These are phyloP conservation scores for Globisporangium barbulae DNA, from an alignment of 352 stramenopile genomes.

Conservation along the genomic window DNA sequence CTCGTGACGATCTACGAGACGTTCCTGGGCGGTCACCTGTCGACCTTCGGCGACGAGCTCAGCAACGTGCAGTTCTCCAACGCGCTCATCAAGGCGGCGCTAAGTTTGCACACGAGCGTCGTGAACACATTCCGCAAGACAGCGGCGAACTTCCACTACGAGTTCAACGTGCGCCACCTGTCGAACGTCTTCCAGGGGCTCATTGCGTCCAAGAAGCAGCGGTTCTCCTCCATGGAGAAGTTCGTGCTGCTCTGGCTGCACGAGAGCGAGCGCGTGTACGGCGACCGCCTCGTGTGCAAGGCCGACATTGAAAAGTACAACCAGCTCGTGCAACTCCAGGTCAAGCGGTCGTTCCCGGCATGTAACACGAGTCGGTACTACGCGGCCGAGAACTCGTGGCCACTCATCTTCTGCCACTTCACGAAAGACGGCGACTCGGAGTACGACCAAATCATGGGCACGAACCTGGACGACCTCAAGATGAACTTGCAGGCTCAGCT, in stretches of 20 bases:
- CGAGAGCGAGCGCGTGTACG: slow-evolving; percentile 95
- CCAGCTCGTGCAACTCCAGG: slow-evolving; percentile 90
- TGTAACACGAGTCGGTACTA: slow-evolving; percentile 93
- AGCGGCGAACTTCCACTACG: slow-evolving; percentile 96
- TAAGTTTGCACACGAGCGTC: slow-evolving; percentile 91
- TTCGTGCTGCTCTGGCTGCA: slow-evolving; percentile 95
- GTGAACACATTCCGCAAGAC: slow-evolving; percentile 93
- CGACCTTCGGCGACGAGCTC: slow-evolving; percentile 87
- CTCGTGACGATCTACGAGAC: slow-evolving; percentile 97
- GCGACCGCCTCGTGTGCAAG: slow-evolving; percentile 91
- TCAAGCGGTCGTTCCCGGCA: slow-evolving; percentile 92
- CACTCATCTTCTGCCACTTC: slow-evolving; percentile 96
- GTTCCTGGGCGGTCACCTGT: slow-evolving; percentile 93
- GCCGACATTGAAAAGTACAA: slow-evolving; percentile 94
- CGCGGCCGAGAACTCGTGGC: slow-evolving; percentile 93
- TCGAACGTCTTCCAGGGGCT: slow-evolving; percentile 96
- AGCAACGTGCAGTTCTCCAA: slow-evolving; percentile 85
- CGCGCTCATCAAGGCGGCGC: slow-evolving; percentile 91
- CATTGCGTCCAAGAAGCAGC: slow-evolving; percentile 90
- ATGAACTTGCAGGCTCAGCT: slow-evolving; percentile 88
- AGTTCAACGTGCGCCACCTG: slow-evolving; percentile 97
- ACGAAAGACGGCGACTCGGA: slow-evolving; percentile 91
- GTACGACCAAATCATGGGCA: slow-evolving; percentile 93
- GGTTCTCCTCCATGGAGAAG: slow-evolving; percentile 91
- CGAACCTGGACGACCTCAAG: slow-evolving; percentile 88